Conservation (phyloP, 2,329 filamentous ascomycete species). For the Rhynchosporium graminicola region DNA sequence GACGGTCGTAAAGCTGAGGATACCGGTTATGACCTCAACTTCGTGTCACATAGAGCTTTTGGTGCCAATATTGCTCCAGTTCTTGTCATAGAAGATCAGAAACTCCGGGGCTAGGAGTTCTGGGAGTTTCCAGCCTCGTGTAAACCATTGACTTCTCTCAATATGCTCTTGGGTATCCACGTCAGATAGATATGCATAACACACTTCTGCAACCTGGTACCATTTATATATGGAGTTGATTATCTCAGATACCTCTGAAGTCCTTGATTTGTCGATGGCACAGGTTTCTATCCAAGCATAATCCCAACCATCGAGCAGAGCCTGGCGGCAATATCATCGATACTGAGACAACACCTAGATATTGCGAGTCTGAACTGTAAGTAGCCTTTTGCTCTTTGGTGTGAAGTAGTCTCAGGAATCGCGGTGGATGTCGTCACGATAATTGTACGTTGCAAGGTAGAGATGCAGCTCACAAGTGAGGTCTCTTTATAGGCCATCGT, state of each 20-base stretch:
- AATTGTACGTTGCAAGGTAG: too few species aligned
- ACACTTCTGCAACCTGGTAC: constrained; percentile 5
- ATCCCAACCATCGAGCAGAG: background rate
- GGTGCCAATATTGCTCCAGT: background rate
- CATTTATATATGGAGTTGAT: constrained; percentile 16
- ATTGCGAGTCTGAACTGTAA: background rate
- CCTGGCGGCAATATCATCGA: background rate
- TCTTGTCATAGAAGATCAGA: background rate
- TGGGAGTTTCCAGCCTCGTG: background rate
- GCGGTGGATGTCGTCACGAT: too few species aligned
- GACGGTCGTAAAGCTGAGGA: background rate
- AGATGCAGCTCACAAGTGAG: too few species aligned
- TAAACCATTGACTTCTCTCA: constrained; percentile 2
- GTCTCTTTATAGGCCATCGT: too few species aligned
- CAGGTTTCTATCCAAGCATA: constrained; percentile 15
- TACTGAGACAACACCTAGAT: constrained; percentile 9
- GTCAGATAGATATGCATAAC: constrained; percentile 12
- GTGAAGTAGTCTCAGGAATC: constrained; percentile 4
- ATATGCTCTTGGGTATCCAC: background rate
- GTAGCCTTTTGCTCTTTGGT: constrained; percentile 8
- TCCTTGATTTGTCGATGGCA: constrained; percentile 15
- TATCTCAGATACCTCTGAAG: constrained; percentile 7
- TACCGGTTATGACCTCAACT: background rate
- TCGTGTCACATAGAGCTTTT: background rate
- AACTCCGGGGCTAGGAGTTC: background rate